A percentile compares a stretch with the other conserved stretches of the same genome.
Conservation (phyloP, 768 basidiomycete genomes). For the Rhodosporidiobolus odoratus region DNA sequence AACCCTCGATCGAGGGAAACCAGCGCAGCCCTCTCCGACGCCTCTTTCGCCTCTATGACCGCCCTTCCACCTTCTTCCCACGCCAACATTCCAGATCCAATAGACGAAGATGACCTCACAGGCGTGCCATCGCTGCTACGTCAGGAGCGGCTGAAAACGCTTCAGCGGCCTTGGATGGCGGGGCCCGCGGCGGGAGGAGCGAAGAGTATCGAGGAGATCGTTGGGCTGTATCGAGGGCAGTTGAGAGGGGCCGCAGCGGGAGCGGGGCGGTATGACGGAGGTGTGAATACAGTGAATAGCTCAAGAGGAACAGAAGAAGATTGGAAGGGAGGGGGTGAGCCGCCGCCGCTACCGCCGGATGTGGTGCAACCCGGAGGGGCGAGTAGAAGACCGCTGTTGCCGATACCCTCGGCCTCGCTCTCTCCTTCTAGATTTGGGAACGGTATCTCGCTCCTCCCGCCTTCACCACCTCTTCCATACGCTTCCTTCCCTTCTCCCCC, state of each 20-base stretch:
- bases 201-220: constrained; percentile 8
- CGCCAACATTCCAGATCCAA: neutral
- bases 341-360: neutral
- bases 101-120: neutral
- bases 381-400: neutral
- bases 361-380: neutral
- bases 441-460: neutral
- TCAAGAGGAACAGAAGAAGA: too few relatives aligned
- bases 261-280: neutral
- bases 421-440: neutral
- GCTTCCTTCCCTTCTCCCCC: neutral
- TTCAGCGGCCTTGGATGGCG: constrained; percentile 2
- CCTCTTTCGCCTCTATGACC: constrained; percentile 18
- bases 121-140: constrained; percentile 21
- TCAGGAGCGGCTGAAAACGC: constrained; percentile 17
- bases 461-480: neutral
- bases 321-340: neutral
- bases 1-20: neutral
- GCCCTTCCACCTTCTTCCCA: neutral
- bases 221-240: constrained; percentile 8
- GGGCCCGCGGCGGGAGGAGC: neutral
- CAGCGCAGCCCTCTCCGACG: constrained; percentile 14
- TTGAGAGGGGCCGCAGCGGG: neutral
- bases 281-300: neutral
- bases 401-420: too few relatives aligned